Conservation (phyloP, 768 basidiomycete genomes). For the Phlebiopsis gigantea region DNA sequence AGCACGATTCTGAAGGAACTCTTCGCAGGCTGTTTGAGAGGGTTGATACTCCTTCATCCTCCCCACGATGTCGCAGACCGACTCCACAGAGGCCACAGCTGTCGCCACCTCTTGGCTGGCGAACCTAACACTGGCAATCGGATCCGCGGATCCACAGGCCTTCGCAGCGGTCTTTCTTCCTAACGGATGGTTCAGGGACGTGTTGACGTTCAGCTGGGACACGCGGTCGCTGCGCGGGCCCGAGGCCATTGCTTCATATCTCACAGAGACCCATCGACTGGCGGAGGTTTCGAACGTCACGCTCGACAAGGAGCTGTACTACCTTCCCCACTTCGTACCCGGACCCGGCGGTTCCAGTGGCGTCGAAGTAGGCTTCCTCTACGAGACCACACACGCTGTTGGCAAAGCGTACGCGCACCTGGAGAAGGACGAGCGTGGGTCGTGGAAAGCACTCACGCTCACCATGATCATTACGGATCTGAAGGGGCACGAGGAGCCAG, state of each 20-base stretch:
- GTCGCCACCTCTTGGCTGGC: slow-evolving; percentile 24
- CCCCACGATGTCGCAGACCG: neutral
- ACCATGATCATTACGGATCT: slow-evolving; percentile 30
- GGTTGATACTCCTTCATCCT: neutral
- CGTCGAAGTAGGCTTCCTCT: slow-evolving; percentile 34
- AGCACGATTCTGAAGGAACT: too few species aligned
- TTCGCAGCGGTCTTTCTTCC: slow-evolving; percentile 26
- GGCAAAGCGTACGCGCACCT: slow-evolving; percentile 34
- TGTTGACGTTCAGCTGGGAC: slow-evolving; percentile 41
- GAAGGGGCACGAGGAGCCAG: slow-evolving; percentile 30
- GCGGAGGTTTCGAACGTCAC: slow-evolving; percentile 15
- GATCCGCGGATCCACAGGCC: slow-evolving; percentile 19
- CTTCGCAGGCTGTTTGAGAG: too few species aligned
- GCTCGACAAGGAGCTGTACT: slow-evolving; percentile 22
- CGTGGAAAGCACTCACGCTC: slow-evolving; percentile 34
- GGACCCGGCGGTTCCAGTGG: slow-evolving; percentile 20
- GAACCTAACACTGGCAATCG: slow-evolving; percentile 15
- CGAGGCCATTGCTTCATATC: slow-evolving; percentile 30
- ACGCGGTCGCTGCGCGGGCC: slow-evolving; percentile 31
- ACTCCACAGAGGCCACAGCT: neutral
- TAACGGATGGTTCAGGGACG: slow-evolving; percentile 36
- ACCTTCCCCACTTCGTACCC: slow-evolving; percentile 12
- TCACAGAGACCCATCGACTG: neutral
- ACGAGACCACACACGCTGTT: slow-evolving; percentile 27
- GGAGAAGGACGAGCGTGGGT: slow-evolving; percentile 15